Percentiles rank a stretch among this genome's conserved stretches.
phyloP scores from a whole-genome alignment of 305 asterid species.

The Solanum hybrid region DNA sequence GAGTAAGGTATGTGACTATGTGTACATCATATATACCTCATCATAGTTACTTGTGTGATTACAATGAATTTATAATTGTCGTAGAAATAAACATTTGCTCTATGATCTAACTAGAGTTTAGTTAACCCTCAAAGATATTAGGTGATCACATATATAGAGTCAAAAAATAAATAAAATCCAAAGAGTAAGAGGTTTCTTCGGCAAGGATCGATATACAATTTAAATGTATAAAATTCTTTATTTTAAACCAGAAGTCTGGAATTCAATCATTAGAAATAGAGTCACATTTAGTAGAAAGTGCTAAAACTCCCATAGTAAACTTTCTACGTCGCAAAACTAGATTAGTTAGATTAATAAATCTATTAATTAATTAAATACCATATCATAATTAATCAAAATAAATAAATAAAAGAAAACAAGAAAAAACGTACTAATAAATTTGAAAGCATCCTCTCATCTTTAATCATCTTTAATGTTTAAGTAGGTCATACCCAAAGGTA shows the following conservation, averaged over 20 bases:
- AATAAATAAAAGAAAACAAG: not conserved
- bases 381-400: not conserved
- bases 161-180: not conserved
- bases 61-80: no score
- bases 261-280: not conserved
- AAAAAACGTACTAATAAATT: not conserved
- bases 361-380: not conserved
- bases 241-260: not conserved
- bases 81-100: not conserved
- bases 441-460: not conserved
- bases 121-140: not conserved
- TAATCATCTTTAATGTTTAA: not conserved
- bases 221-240: not conserved
- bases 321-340: not conserved
- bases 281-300: not conserved
- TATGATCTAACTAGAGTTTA: not conserved
- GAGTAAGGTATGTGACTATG: not conserved
- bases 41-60: not conserved
- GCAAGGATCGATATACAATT: not conserved
- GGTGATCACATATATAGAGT: not conserved
- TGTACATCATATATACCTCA: not conserved
- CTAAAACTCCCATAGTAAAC: not conserved
- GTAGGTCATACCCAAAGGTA: not conserved
- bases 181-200: not conserved
- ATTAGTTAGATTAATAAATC: not conserved